phyloP scores from a whole-genome alignment of 805 yeast genomes.

The Sungouiozyma intestinalis region DNA sequence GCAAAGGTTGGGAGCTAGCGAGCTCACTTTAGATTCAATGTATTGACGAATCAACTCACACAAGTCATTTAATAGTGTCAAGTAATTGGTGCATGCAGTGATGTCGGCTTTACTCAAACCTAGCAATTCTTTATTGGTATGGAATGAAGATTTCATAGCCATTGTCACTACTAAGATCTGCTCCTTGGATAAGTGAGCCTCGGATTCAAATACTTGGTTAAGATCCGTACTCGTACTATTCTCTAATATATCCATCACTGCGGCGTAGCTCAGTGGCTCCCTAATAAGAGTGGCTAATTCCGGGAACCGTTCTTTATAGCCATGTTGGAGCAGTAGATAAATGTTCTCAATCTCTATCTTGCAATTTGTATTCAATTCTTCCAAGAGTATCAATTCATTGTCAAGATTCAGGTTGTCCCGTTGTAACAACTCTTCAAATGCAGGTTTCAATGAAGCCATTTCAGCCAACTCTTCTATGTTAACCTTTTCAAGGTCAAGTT shows the following conservation, averaged over 20 bases:
- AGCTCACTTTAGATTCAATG: slow-evolving; percentile 45
- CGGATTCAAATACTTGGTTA: slow-evolving; percentile 8
- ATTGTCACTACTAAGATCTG: slow-evolving; percentile 63
- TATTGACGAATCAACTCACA: slow-evolving; percentile 38
- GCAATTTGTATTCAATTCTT: slow-evolving; percentile 44
- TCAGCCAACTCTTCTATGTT: not conserved
- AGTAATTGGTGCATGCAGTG: slow-evolving; percentile 30
- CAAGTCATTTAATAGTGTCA: slow-evolving; percentile 37
- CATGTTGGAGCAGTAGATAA: slow-evolving; percentile 38
- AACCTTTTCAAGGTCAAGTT: not conserved
- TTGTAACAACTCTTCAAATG: slow-evolving; percentile 1
- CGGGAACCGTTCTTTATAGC: slow-evolving; percentile 54
- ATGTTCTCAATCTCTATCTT: slow-evolving; percentile 43
- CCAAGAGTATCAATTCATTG: slow-evolving; percentile 38
- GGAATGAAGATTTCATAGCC: slow-evolving; percentile 48
- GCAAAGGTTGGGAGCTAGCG: slow-evolving; percentile 71
- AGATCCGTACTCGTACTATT: slow-evolving; percentile 22
- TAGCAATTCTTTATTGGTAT: slow-evolving; percentile 21
- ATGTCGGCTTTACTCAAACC: slow-evolving; percentile 31
- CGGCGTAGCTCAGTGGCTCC: slow-evolving; percentile 51
- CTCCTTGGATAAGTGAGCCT: slow-evolving; percentile 43
- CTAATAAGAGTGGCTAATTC: slow-evolving; percentile 58
- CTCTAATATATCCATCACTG: slow-evolving; percentile 30
- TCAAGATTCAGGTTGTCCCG: not conserved
- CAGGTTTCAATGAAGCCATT: not conserved